These are phyloP conservation scores for Solanum hybrid DNA, from an alignment of 305 asterid species.

Conservation along the genomic window DNA sequence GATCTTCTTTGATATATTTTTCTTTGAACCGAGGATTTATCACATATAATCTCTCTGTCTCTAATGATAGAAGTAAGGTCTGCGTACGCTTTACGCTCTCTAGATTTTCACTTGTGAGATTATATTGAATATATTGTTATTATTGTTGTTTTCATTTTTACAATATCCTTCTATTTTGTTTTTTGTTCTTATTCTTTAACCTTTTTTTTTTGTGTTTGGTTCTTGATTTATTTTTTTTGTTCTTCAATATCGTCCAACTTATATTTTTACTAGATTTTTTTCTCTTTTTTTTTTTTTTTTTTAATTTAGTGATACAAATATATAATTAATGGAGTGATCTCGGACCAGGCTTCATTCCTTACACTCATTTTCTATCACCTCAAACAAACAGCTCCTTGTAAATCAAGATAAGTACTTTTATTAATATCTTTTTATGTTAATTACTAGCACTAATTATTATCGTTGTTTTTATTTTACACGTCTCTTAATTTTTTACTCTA, in stretches of 20 bases:
- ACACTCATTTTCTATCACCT: conserved; percentile 29
- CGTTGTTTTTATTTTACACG: background rate
- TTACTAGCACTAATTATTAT: background rate
- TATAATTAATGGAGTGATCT: conserved; percentile 25
- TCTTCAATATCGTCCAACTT: background rate
- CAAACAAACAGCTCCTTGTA: background rate
- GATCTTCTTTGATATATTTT: background rate
- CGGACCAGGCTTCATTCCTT: conserved; percentile 99
- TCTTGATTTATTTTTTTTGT: background rate
- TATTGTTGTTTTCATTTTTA: background rate
- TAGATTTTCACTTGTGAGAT: no score
- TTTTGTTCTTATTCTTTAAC: background rate
- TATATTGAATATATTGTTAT: background rate
- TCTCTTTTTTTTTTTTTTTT: background rate
- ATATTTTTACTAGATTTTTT: background rate
- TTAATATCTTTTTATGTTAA: background rate
- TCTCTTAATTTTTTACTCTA: background rate
- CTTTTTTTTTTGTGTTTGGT: background rate
- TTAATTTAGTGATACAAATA: background rate
- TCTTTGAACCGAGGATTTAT: background rate
- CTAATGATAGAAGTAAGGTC: background rate
- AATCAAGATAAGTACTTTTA: background rate
- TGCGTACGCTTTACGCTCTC: fast-evolving
- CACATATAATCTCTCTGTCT: background rate
- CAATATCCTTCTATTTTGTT: background rate